These are phyloP conservation scores for Aspergillus amoenus DNA, from an alignment of 2,329 filamentous ascomycete genomes.

Conservation along the genomic window DNA sequence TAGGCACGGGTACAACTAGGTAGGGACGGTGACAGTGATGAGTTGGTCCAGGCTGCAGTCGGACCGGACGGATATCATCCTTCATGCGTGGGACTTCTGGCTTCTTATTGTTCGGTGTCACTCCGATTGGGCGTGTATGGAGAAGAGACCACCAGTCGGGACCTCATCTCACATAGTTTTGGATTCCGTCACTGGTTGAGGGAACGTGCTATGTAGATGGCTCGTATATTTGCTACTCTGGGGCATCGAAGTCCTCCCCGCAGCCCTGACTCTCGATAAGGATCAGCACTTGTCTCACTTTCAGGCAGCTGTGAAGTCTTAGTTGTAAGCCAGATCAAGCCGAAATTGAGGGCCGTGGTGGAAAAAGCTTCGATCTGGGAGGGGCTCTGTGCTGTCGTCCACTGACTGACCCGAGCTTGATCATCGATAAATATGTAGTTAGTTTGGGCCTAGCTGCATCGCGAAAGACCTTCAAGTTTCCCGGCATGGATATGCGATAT, in stretches of 20 bases:
- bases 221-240: not conserved
- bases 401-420: not conserved
- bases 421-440: not conserved
- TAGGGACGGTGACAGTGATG: too few relatives aligned
- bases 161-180: not conserved
- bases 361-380: not conserved
- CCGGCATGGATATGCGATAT: not conserved
- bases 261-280: not conserved
- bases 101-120: too few relatives aligned
- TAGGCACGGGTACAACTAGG: too few relatives aligned
- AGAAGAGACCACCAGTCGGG: too few relatives aligned
- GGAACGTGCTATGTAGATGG: not conserved
- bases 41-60: too few relatives aligned
- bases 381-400: not conserved
- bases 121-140: too few relatives aligned
- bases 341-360: not conserved
- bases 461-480: not conserved
- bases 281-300: conserved; percentile 1
- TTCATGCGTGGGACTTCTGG: too few relatives aligned
- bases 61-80: too few relatives aligned
- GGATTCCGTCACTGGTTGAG: not conserved
- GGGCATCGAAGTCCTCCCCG: not conserved
- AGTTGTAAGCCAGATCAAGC: not conserved
- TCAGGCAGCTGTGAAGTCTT: not conserved
- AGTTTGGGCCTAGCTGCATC: not conserved